Conservation (phyloP, 176 grass and related monocot genomes). For the Bothriochloa decipiens region DNA sequence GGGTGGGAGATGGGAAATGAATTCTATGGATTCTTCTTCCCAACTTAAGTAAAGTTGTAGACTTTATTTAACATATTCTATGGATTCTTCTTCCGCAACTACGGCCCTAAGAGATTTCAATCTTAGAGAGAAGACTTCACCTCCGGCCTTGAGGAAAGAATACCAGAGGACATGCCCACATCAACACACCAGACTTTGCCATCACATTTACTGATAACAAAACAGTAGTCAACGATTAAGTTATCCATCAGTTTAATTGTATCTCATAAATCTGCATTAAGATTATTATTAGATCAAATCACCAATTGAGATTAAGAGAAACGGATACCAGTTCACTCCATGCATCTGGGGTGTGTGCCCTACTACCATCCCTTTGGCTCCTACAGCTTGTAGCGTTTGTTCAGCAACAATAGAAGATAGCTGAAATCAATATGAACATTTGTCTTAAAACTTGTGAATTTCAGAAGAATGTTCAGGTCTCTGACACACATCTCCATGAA, state of each 20-base stretch:
- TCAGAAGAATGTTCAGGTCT: not conserved
- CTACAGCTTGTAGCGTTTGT: conserved; percentile 66
- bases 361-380: conserved; percentile 91
- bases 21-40: no score
- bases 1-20: no score
- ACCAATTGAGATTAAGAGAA: conserved; percentile 13
- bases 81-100: no score
- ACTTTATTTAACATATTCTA: no score
- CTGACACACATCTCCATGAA: not conserved
- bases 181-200: conserved; percentile 90
- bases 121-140: conserved; percentile 43
- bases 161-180: conserved; percentile 94
- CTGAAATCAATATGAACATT: conserved; percentile 48
- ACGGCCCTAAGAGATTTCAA: not conserved
- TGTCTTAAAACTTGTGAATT: conserved; percentile 26
- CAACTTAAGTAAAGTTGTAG: no score
- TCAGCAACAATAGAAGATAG: conserved; percentile 78
- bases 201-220: conserved; percentile 75
- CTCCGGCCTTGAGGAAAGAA: conserved; percentile 86
- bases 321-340: conserved; percentile 79
- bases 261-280: conserved; percentile 15
- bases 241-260: not conserved
- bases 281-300: not conserved
- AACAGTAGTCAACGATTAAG: not conserved
- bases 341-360: conserved; percentile 85